phyloP scores from a whole-genome alignment of 1,284 basidiomycete species.

The Apiotrichum sp. region DNA sequence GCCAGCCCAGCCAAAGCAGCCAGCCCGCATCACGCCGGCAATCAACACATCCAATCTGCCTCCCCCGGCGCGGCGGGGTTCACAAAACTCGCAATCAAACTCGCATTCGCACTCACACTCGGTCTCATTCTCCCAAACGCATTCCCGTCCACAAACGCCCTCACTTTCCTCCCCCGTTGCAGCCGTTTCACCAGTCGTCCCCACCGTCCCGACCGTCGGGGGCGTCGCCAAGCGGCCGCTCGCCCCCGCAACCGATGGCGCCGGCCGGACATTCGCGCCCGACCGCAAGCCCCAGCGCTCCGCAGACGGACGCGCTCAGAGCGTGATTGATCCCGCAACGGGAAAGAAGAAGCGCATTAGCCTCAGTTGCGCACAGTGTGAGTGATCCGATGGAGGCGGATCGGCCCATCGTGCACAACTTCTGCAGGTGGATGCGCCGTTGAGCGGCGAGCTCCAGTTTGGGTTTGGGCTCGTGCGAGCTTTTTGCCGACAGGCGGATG shows the following conservation, averaged over 20 bases:
- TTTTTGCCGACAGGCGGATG: too few relatives aligned
- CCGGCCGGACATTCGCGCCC: constrained; percentile 2
- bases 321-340: constrained; percentile 18
- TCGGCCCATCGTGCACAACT: not conserved
- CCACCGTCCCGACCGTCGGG: not conserved
- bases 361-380: constrained; percentile 46
- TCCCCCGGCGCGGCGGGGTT: constrained; percentile 11
- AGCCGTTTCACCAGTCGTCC: too few relatives aligned
- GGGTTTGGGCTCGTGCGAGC: too few relatives aligned
- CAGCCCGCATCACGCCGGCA: not conserved
- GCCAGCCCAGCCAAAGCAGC: not conserved
- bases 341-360: constrained; percentile 47
- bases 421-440: too few relatives aligned
- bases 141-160: too few relatives aligned
- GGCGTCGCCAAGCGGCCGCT: constrained; percentile 9
- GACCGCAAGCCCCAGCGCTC: constrained; percentile 20
- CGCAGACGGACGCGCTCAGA: constrained; percentile 13
- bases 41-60: not conserved
- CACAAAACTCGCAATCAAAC: not conserved
- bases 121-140: too few relatives aligned
- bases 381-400: constrained; percentile 12
- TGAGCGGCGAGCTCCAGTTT: too few relatives aligned
- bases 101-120: too few relatives aligned
- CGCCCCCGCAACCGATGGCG: constrained; percentile 9
- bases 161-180: too few relatives aligned